Conservation (phyloP, 2,329 filamentous ascomycete genomes). For the Colletotrichum destructivum region DNA sequence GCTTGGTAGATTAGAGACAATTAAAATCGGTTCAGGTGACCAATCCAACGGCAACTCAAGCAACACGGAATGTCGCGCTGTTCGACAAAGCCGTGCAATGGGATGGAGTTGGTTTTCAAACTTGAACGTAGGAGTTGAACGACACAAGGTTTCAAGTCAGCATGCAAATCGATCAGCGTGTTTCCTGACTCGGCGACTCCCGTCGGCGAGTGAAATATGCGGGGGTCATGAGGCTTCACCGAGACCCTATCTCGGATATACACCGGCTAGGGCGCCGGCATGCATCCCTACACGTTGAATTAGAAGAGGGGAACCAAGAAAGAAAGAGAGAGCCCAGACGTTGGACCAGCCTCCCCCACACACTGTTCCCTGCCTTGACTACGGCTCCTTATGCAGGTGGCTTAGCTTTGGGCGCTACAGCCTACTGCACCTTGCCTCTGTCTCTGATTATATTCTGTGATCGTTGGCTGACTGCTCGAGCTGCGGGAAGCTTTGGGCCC, state of each 20-base stretch:
- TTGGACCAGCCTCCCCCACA: constrained; percentile 33
- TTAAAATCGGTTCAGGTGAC: background rate
- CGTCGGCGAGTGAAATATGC: constrained; percentile 6
- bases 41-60: background rate
- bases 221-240: constrained; percentile 2
- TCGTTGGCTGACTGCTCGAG: constrained; percentile 18
- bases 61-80: too few relatives aligned
- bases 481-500: constrained; percentile 32
- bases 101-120: background rate
- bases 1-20: background rate
- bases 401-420: constrained; percentile 29
- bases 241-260: constrained; percentile 30
- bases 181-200: background rate
- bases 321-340: background rate
- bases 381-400: constrained; percentile 37
- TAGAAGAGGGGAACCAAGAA: background rate
- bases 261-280: constrained; percentile 13
- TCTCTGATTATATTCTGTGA: background rate
- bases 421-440: constrained; percentile 25
- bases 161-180: background rate
- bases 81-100: background rate
- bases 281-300: background rate
- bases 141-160: background rate
- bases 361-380: constrained; percentile 27
- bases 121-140: background rate